Evolutionary conservation across 208 protist genomes (phyloP), one percentile per base, ranked within the genome.

Genomic region (Vickermania spadyakhi): DNA sequence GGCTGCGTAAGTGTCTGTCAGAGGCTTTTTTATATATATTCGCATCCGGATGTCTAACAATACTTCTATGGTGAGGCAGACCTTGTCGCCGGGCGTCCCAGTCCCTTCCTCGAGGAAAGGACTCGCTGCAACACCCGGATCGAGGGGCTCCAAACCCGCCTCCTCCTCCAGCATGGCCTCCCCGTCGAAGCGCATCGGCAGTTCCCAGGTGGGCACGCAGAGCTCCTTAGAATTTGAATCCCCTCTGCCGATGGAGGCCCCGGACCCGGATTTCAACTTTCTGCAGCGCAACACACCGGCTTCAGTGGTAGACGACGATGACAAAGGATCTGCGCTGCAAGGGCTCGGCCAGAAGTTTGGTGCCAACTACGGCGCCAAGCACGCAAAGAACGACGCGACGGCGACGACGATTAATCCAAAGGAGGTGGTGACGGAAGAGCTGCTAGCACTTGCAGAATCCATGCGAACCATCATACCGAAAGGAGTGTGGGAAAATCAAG

Each of bases 401-500:
- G 25, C 30, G 26, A 45, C n/a, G 5, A 50, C 30, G 28, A n/a
- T 31, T 14, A 28, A 58, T 13, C 7, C 18, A 4, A 61, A 36
- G 2, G 41, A 55, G 4, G 31, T 89, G 1, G 66, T 94, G 30
- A 88, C 86, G 0, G 64, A 84, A 31, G 72, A 81, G 0, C 77
- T 94, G 1, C 62, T 91, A 14, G 56, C 58, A 30, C 53, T 94
- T 13, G 70, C 86, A 0, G 66, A 79, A 22, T 27, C 73, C 3
- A 75, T 91, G 54, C 67, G 71, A n/a, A 81, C 81, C 2, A 77
- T 89, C 21, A 64, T 79, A 18, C 81, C 84, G 0, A 75, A 81
- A 23, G 83, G 86, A 1, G 84, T 70, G 0, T 96, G 85, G 84
- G 62, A 81, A 28, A 86, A 74, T 59, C 68, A 86, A 21, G 86